phyloP scores from a whole-genome alignment of 495 filamentous ascomycete genomes.

The Lindgomyces ingoldianus region DNA sequence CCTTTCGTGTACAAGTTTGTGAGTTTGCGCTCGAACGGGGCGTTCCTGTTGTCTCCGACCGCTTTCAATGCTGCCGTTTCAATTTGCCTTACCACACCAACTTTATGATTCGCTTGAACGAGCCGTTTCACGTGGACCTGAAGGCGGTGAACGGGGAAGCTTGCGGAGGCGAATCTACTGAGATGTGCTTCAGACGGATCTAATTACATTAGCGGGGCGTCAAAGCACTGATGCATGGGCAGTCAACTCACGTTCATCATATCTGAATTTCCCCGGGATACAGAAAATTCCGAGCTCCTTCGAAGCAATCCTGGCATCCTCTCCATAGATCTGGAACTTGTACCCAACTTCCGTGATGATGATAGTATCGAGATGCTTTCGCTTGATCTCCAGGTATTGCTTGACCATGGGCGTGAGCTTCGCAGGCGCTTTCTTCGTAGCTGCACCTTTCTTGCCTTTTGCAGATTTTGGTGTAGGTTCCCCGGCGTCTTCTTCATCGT shows the following conservation, averaged over 20 bases:
- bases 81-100: constrained; percentile 93
- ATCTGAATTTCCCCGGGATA: constrained; percentile 92
- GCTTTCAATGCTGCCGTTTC: constrained; percentile 98
- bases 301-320: constrained; percentile 86
- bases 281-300: constrained; percentile 95
- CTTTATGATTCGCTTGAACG: constrained; percentile 89
- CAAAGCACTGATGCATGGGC: neutral
- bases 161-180: constrained; percentile 91
- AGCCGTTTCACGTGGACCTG: constrained; percentile 95
- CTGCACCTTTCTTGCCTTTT: constrained; percentile 62
- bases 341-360: constrained; percentile 94
- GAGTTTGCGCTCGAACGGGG: constrained; percentile 87
- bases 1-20: constrained; percentile 98
- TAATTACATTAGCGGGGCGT: neutral
- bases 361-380: constrained; percentile 83
- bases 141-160: constrained; percentile 88
- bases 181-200: constrained; percentile 90
- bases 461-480: constrained; percentile 50
- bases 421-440: constrained; percentile 54
- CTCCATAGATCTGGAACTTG: constrained; percentile 97
- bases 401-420: constrained; percentile 96
- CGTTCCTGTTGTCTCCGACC: constrained; percentile 90
- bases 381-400: constrained; percentile 91
- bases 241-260: constrained; percentile 67
- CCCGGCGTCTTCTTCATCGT: constrained; percentile 50